phyloP scores from a whole-genome alignment of 2,329 filamentous ascomycete genomes.

The Ceratocystis eucalypticola region DNA sequence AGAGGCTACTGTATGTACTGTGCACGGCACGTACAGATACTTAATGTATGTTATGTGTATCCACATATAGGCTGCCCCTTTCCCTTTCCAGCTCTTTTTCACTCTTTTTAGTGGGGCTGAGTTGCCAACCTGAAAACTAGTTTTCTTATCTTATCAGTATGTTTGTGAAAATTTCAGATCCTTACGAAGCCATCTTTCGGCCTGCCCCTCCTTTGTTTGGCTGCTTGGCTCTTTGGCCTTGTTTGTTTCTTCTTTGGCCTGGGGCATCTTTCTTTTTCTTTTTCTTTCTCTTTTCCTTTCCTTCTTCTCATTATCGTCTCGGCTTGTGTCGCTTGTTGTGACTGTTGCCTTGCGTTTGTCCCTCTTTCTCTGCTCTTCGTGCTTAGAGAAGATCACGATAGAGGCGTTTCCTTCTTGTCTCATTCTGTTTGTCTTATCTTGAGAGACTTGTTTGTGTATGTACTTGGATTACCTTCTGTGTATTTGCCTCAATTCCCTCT shows the following conservation, averaged over 20 bases:
- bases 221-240: not conserved
- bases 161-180: conserved; percentile 7
- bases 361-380: not conserved
- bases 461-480: not conserved
- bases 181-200: not conserved
- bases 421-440: not conserved
- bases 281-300: not conserved
- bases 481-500: not conserved
- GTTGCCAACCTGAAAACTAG: not conserved
- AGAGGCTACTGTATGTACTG: not conserved
- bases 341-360: not conserved
- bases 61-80: not conserved
- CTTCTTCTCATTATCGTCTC: not conserved
- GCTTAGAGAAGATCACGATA: conserved; percentile 6
- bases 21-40: too few species aligned
- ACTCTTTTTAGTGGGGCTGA: not conserved
- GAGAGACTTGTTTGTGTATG: not conserved
- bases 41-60: not conserved
- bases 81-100: not conserved
- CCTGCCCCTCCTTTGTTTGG: not conserved
- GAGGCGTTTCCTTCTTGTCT: not conserved
- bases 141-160: not conserved
- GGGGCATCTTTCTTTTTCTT: not conserved
- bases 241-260: not conserved
- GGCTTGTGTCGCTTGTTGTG: not conserved